Conservation (phyloP, 331 rosid species). For the Erythrophleum ivorense region DNA sequence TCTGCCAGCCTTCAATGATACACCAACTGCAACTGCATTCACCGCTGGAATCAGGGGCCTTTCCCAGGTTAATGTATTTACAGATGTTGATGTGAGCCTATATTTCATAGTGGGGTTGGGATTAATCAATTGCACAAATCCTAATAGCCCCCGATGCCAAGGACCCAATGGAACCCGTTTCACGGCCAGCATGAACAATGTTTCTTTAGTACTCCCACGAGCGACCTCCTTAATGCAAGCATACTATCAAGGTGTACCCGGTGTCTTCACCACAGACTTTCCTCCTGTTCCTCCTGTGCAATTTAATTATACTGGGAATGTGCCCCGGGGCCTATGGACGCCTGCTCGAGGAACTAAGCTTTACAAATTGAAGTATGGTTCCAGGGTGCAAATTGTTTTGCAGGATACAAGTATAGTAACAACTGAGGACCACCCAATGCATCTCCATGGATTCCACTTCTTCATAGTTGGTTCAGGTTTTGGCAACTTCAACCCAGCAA, state of each 20-base stretch:
- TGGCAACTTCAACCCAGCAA: conserved; percentile 85
- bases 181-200: conserved; percentile 82
- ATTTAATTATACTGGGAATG: conserved; percentile 83
- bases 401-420: conserved; percentile 91
- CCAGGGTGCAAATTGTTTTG: conserved; percentile 70
- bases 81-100: conserved; percentile 54
- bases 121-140: conserved; percentile 78
- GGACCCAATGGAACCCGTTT: conserved; percentile 96
- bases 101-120: conserved; percentile 78
- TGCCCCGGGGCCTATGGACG: conserved; percentile 81
- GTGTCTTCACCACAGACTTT: conserved; percentile 82
- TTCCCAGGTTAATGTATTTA: conserved; percentile 53
- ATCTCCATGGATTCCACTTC: conserved; percentile 91
- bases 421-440: conserved; percentile 91
- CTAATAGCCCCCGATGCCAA: conserved; percentile 87
- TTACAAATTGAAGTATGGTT: conserved; percentile 69
- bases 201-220: conserved; percentile 73
- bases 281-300: conserved; percentile 82
- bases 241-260: conserved; percentile 68
- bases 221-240: conserved; percentile 87
- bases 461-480: conserved; percentile 85
- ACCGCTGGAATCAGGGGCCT: conserved; percentile 63
- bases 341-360: conserved; percentile 72
- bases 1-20: conserved; percentile 76
- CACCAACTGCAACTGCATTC: conserved; percentile 69